A percentile compares a stretch with the other conserved stretches of the same genome.
Evolutionary conservation across 2,329 filamentous ascomycete species (phyloP).

Genomic region (Xenoacremonium recifei): DNA sequence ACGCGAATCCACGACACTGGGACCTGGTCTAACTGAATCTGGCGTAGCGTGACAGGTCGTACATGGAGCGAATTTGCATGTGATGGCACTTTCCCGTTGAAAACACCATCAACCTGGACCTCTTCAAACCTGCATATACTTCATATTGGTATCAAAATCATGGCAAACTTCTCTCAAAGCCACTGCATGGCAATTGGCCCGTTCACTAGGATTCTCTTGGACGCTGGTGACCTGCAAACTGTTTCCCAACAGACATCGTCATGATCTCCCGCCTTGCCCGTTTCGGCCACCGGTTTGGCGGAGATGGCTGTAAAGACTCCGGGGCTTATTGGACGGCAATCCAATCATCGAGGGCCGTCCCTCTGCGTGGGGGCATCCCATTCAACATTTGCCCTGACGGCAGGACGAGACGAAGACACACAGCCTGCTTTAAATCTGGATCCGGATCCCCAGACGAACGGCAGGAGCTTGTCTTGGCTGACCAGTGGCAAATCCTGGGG

Average conservation of each 20-base stretch:
- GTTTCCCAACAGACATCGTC: too few relatives aligned
- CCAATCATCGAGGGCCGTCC: slow-evolving; percentile 21
- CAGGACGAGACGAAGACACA: neutral
- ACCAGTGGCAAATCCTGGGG: slow-evolving; percentile 6
- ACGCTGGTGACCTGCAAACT: too few relatives aligned
- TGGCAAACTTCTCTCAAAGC: too few relatives aligned
- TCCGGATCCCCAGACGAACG: too few relatives aligned
- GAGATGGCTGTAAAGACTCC: slow-evolving; percentile 12
- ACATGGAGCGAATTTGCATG: neutral
- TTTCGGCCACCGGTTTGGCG: slow-evolving; percentile 16
- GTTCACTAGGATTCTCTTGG: too few relatives aligned
- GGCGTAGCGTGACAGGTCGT: neutral
- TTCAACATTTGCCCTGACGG: slow-evolving; percentile 15
- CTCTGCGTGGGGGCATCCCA: slow-evolving; percentile 18
- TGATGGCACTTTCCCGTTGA: neutral
- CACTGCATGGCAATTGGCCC: too few relatives aligned
- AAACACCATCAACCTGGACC: neutral
- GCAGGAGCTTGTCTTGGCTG: neutral
- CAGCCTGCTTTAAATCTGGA: neutral
- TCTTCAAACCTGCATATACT: too few relatives aligned
- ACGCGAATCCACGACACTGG: too few relatives aligned
- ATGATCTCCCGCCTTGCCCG: slow-evolving; percentile 14
- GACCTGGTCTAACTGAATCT: neutral
- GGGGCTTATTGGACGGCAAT: slow-evolving; percentile 1
- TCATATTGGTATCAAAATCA: neutral